Evolutionary conservation across 176 grass and related monocot species (phyloP).

Genomic region (Elymus sibiricus): DNA sequence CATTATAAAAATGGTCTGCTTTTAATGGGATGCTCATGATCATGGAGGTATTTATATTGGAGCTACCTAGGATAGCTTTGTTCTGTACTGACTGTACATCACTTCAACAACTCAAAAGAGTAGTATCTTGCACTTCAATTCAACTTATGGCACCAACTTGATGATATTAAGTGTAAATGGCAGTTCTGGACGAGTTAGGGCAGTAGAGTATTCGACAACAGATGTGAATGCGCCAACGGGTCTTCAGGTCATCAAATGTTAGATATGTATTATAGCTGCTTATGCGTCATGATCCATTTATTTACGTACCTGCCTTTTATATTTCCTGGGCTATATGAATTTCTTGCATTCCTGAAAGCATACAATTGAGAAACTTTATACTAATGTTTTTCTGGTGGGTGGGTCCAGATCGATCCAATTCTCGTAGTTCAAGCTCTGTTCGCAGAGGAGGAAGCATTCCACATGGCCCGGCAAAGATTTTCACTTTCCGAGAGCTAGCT

Average conservation of each 20-base stretch:
- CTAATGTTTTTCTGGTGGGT: slow-evolving; percentile 16
- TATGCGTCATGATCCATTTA: not conserved
- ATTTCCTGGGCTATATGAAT: not conserved
- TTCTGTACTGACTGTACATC: not conserved
- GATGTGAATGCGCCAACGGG: slow-evolving; percentile 8
- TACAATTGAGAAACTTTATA: not conserved
- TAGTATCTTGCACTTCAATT: slow-evolving; percentile 41
- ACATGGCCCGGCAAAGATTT: slow-evolving; percentile 69
- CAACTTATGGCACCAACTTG: slow-evolving; percentile 36
- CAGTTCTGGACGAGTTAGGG: slow-evolving; percentile 2
- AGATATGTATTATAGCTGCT: not conserved
- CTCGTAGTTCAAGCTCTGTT: slow-evolving; percentile 33
- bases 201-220: not conserved
- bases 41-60: slow-evolving; percentile 18
- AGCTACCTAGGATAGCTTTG: slow-evolving; percentile 1
- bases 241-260: slow-evolving; percentile 16
- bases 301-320: not conserved
- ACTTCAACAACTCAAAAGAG: slow-evolving; percentile 30
- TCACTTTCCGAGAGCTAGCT: slow-evolving; percentile 81
- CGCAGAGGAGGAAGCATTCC: slow-evolving; percentile 41
- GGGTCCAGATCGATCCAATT: slow-evolving; percentile 40
- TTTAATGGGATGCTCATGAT: not conserved
- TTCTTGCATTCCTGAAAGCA: not conserved
- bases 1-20: not conserved
- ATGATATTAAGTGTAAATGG: slow-evolving; percentile 15